A percentile compares a stretch with the other conserved stretches of the same genome.
Evolutionary conservation across 169 alveolate species (phyloP).

Genomic region (Blepharisma undulans): DNA sequence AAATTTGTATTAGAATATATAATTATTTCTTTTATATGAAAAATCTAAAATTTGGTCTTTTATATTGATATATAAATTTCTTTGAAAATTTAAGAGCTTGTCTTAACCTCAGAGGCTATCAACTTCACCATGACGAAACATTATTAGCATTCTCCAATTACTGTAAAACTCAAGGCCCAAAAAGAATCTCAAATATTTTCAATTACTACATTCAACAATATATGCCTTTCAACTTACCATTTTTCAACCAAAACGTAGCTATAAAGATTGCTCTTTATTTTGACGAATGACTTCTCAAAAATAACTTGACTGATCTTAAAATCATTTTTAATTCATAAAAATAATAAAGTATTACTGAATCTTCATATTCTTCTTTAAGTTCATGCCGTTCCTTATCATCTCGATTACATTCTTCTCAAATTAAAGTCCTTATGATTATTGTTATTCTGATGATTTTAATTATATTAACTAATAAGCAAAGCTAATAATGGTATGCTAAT

Average conservation of each 20-base stretch:
- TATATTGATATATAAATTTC: too few species aligned
- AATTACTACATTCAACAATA: slow-evolving; percentile 3
- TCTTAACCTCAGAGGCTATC: too few species aligned
- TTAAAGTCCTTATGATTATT: too few species aligned
- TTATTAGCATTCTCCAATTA: too few species aligned
- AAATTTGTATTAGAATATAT: too few species aligned
- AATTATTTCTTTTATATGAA: too few species aligned
- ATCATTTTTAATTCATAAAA: too few species aligned
- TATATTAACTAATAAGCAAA: too few species aligned
- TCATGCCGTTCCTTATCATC: background rate
- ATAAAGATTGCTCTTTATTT: background rate
- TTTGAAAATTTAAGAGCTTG: background rate
- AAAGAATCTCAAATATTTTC: background rate
- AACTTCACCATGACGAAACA: too few species aligned
- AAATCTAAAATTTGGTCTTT: too few species aligned
- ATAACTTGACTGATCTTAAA: slow-evolving; percentile 16
- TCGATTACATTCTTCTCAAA: background rate
- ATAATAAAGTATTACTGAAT: background rate
- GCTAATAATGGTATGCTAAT: too few species aligned
- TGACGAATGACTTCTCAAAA: background rate
- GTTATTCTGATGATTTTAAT: too few species aligned
- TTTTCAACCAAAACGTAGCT: background rate
- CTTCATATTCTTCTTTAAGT: background rate
- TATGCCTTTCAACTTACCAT: background rate
- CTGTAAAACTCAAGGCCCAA: background rate